These are phyloP conservation scores for Salisapilia sapeloensis DNA, from an alignment of 352 stramenopile species.

Conservation along the genomic window DNA sequence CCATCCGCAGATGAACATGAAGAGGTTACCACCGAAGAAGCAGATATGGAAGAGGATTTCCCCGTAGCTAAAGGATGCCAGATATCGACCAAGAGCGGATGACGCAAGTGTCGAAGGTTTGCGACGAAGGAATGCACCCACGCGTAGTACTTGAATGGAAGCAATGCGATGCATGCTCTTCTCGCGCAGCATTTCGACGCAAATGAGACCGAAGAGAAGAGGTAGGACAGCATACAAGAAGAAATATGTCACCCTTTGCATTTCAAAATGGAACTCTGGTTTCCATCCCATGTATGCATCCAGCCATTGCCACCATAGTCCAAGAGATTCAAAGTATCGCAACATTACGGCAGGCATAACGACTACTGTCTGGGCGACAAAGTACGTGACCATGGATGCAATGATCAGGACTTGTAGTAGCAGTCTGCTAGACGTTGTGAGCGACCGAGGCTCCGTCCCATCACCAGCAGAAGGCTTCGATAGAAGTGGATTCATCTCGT, in stretches of 20 bases:
- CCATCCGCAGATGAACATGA: conserved; percentile 13
- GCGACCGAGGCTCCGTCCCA: too few species aligned
- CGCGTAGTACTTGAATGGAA: conserved; percentile 9
- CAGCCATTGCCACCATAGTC: background rate
- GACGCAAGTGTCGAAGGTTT: conserved; percentile 11
- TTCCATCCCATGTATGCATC: background rate
- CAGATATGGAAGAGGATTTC: conserved; percentile 18
- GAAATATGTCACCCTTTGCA: conserved; percentile 36
- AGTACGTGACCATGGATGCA: conserved; percentile 10
- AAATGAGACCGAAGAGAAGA: conserved; percentile 12
- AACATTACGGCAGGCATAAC: conserved; percentile 8
- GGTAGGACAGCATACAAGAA: conserved; percentile 20
- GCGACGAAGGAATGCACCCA: conserved; percentile 17
- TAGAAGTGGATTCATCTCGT: too few species aligned
- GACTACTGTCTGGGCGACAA: conserved; percentile 11
- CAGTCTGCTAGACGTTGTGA: too few species aligned
- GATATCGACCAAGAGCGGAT: too few species aligned
- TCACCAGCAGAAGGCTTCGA: too few species aligned
- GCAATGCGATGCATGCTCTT: conserved; percentile 18
- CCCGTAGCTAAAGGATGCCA: conserved; percentile 15
- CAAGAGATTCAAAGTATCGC: conserved; percentile 1
- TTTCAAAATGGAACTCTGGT: conserved; percentile 17
- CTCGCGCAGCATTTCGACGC: conserved; percentile 17
- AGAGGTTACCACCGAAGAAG: conserved; percentile 10
- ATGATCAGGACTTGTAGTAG: conserved; percentile 14